phyloP scores from a whole-genome alignment of 345 rosid genomes.

The Clarkia xantiana region DNA sequence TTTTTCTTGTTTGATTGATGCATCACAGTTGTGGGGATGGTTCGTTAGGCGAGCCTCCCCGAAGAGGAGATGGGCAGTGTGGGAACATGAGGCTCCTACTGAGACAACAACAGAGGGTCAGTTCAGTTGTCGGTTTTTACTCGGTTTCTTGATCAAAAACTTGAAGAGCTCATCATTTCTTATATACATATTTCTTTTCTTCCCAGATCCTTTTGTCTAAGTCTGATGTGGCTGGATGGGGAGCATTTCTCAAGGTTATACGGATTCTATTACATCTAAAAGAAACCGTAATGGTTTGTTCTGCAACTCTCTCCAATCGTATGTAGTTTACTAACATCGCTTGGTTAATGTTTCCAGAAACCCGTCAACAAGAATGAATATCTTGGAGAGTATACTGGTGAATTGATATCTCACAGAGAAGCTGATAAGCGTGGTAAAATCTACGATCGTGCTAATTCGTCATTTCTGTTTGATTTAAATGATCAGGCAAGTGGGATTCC shows the following conservation, averaged over 20 bases:
- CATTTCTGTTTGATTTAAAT: slow-evolving; percentile 94
- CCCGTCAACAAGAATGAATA: slow-evolving; percentile 88
- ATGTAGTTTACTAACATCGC: neutral
- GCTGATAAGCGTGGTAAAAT: slow-evolving; percentile 99
- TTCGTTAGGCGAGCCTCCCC: slow-evolving; percentile 50
- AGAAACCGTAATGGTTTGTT: neutral
- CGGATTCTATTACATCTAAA: too few relatives aligned
- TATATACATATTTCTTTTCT: slow-evolving; percentile 5
- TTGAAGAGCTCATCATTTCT: neutral
- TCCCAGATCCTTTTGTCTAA: slow-evolving; percentile 73
- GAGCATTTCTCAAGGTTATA: slow-evolving; percentile 92
- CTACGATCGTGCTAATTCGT: slow-evolving; percentile 93
- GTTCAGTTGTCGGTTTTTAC: too few relatives aligned
- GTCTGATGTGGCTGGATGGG: slow-evolving; percentile 98
- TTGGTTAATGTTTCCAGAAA: slow-evolving; percentile 38
- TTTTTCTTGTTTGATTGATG: too few relatives aligned
- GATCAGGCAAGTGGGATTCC: slow-evolving; percentile 61
- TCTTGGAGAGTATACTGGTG: slow-evolving; percentile 98
- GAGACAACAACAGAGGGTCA: slow-evolving; percentile 68
- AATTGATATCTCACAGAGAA: slow-evolving; percentile 82
- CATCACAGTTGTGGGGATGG: slow-evolving; percentile 65
- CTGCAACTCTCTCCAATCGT: too few relatives aligned
- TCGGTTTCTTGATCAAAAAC: neutral
- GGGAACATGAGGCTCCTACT: slow-evolving; percentile 78
- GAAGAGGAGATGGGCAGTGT: slow-evolving; percentile 62